Evolutionary conservation across 768 basidiomycete species (phyloP).

Genomic region (Boletus subparvulus): DNA sequence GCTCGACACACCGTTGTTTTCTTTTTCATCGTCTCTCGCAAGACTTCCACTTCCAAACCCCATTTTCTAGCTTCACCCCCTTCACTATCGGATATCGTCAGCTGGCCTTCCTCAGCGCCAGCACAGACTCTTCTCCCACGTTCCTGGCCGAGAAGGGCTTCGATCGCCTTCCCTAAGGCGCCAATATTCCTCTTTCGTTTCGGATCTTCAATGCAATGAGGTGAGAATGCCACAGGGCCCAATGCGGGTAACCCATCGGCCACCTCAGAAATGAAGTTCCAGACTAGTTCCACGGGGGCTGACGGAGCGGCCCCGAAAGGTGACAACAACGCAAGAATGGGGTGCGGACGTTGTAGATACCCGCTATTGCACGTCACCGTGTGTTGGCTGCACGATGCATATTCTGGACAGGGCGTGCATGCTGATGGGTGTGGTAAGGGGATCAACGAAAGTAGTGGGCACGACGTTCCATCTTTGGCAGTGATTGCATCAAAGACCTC

Average conservation of each 20-base stretch:
- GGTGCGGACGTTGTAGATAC: slow-evolving; percentile 63
- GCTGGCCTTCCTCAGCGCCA: slow-evolving; percentile 39
- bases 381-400: slow-evolving; percentile 59
- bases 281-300: slow-evolving; percentile 40
- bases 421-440: slow-evolving; percentile 57
- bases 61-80: slow-evolving; percentile 75
- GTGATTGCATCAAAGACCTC: slow-evolving; percentile 27
- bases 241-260: slow-evolving; percentile 73
- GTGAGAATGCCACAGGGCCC: slow-evolving; percentile 75
- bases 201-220: slow-evolving; percentile 76
- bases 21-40: slow-evolving; percentile 57
- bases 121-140: slow-evolving; percentile 65
- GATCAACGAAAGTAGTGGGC: slow-evolving; percentile 54
- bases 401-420: slow-evolving; percentile 74
- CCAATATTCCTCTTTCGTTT: slow-evolving; percentile 72
- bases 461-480: slow-evolving; percentile 38
- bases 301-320: slow-evolving; percentile 40
- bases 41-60: slow-evolving; percentile 62
- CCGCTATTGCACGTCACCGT: slow-evolving; percentile 66
- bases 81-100: slow-evolving; percentile 41
- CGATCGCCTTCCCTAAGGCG: slow-evolving; percentile 69
- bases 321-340: slow-evolving; percentile 48
- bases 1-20: slow-evolving; percentile 50
- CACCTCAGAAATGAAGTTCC: slow-evolving; percentile 46
- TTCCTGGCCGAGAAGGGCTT: slow-evolving; percentile 59